Evolutionary conservation across 371 early-diverging fungal species (phyloP), one percentile per base, ranked within the genome.

Genomic region (Chytridiales sp.): DNA sequence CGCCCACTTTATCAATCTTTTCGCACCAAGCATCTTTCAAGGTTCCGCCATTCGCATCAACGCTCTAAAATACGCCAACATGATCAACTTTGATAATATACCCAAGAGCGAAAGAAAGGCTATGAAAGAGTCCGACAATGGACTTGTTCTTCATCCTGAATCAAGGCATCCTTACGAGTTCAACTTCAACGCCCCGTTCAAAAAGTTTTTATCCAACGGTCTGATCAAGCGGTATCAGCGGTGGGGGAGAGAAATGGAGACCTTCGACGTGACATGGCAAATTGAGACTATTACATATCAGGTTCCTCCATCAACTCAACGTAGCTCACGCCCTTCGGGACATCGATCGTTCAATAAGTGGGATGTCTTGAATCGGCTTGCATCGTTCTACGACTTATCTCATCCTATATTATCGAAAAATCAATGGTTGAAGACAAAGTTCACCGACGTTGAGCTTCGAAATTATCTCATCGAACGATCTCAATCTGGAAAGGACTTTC

Each of bases 161-260:
- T 64, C 64, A 13, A 55, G 69, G 13, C 69, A 69, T 53, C 69
- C 69, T 0, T 69, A 69, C 57, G 68, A 67, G 41, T 55, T 44
- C 62, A 11, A 11, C 46, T 21, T 56, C 21, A 66, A 66, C 50
- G 27, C 35, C 13, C 36, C 35, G 22, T 66, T 38, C 43, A 41
- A 36, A 34, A 15, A 39, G 13, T 61, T 66, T 43, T 32, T 66
- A 34, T n/a, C 61, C 15, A 36, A 22, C 36, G 66, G 66, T 34
- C 13, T 66, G 38, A 19, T 34, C 9, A 34, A 48, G 6, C 34
- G 19, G 9, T 11, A 22, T 11, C 48, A 38, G 43, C 35, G 66
- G 50, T 66, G 64, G 46, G 66, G 66, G 4, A 27, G 66, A 26
- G 54, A 59, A 15, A 9, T 66, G 31, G 21, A 15, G 19, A 48